Base-by-base conservation (phyloP, 208 protist genomes). In the Trypanosoma congolense region DNA sequence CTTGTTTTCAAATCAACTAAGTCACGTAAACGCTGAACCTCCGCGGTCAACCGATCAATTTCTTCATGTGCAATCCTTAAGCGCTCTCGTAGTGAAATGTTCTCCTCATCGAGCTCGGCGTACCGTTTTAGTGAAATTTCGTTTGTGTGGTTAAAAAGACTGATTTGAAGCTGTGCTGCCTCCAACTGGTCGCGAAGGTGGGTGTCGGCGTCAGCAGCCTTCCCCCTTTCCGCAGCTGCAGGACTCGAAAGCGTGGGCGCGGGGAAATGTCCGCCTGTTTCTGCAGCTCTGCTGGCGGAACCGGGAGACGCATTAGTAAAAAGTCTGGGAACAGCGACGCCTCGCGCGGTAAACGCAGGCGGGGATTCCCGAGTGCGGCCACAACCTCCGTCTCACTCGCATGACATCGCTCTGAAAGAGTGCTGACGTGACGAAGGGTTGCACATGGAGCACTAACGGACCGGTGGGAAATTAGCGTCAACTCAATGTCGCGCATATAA, bases 141-240 rank as follows among this genome's bases (percentile, higher is more conserved):
- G 52, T 66, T 90, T 18, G 64, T 65, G 8, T 57, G 47, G 52
- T 80, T 80, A 6, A 85, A 54, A n/a, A 93, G 65, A 28, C 44
- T 42, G 18, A 93, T 88, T 43, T 93, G 85, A 19, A 65, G 65
- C n/a, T 67, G 75, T 0, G 81, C 73, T 0, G 71, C 66, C 14
- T 65, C 60, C 44, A 83, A 69, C 19, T 75, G 61, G 16, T 63
- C 55, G 35, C 24, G 42, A 26, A 74, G 19, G 48, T 31, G 26
- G 5, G 29, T 55, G 14, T 41, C 24, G 35, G 26, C 33, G 12
- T 4, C 14, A 24, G 16, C 0, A 16, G 33, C 33, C 33, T 38
- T 38, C 33, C 33, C 33, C 33, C 6, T 12, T 12, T 38, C 12
- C 0, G 33, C 33, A 38, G 33, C 33, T 16, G 6, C 9, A 38